Conservation (phyloP, 495 filamentous ascomycete genomes). For the Glarea lozoyensis region DNA sequence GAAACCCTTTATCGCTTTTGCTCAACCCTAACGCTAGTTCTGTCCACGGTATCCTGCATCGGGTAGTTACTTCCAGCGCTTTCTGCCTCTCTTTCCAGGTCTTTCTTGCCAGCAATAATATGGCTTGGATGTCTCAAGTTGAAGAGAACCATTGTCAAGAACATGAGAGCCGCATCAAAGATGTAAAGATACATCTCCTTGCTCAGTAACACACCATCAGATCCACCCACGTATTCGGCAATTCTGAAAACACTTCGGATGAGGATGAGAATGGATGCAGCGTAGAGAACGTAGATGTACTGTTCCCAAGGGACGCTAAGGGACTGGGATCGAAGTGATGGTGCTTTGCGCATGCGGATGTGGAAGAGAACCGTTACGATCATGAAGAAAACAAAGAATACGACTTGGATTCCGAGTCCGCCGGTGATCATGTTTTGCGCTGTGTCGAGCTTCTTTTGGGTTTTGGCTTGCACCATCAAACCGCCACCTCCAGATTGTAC, state of each 20-base stretch:
- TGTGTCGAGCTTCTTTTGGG: slow-evolving; percentile 15
- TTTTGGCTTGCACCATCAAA: slow-evolving; percentile 28
- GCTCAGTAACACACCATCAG: slow-evolving; percentile 26
- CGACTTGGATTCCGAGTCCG: slow-evolving; percentile 36
- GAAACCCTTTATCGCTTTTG: no score
- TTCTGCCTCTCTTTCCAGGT: neutral
- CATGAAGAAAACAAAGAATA: slow-evolving; percentile 44
- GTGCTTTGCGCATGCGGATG: slow-evolving; percentile 15
- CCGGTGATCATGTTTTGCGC: slow-evolving; percentile 36
- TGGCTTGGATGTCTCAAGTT: slow-evolving; percentile 43
- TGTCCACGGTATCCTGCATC: no score
- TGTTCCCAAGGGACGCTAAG: slow-evolving; percentile 14
- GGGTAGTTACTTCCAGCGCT: no score
- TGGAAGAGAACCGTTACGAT: slow-evolving; percentile 32
- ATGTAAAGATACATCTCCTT: slow-evolving; percentile 19
- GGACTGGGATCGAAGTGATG: slow-evolving; percentile 9
- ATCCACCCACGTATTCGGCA: slow-evolving; percentile 48
- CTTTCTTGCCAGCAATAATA: slow-evolving; percentile 9
- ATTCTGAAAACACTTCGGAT: slow-evolving; percentile 48
- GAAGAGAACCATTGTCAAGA: slow-evolving; percentile 34
- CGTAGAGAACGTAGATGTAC: slow-evolving; percentile 35
- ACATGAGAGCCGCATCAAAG: slow-evolving; percentile 45
- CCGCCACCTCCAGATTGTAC: slow-evolving; percentile 29
- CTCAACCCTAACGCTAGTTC: no score
- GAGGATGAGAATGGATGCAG: slow-evolving; percentile 43